Conservation (phyloP, 768 basidiomycete species). For the Psilocybe cyanescens region DNA sequence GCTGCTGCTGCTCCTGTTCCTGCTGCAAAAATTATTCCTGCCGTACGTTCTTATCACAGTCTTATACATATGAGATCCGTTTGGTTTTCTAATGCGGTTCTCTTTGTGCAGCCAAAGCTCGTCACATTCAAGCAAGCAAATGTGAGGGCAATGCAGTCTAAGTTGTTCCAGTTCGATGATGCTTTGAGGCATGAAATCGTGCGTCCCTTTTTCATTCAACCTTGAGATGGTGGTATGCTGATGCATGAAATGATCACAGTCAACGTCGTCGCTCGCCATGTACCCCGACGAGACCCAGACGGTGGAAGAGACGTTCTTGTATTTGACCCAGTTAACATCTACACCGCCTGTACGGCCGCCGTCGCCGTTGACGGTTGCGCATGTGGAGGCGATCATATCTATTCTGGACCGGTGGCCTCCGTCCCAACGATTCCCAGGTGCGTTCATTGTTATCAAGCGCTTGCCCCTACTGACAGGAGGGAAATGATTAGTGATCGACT, state of each 20-base stretch:
- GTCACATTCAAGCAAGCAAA: conserved; percentile 87
- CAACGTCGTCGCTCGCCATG: conserved; percentile 73
- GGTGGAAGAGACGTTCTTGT: conserved; percentile 66
- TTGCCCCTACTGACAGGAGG: background rate
- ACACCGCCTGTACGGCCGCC: conserved; percentile 33
- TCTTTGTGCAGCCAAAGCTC: conserved; percentile 50
- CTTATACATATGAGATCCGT: background rate
- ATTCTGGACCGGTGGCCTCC: conserved; percentile 78
- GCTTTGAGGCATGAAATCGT: conserved; percentile 71
- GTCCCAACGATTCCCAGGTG: conserved; percentile 75
- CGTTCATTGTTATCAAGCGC: conserved; percentile 11
- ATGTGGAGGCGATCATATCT: conserved; percentile 64
- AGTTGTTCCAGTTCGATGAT: conserved; percentile 77
- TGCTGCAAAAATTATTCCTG: conserved; percentile 51
- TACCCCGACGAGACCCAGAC: conserved; percentile 61
- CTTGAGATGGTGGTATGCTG: background rate
- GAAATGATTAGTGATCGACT: conserved; percentile 71
- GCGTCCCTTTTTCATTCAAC: conserved; percentile 26
- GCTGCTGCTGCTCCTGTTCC: conserved; percentile 36
- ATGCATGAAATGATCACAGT: conserved; percentile 39
- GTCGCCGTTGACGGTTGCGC: conserved; percentile 41
- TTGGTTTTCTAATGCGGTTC: background rate
- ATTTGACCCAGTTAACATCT: conserved; percentile 55
- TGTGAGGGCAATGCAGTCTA: conserved; percentile 77
- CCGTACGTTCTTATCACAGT: conserved; percentile 36